phyloP scores from a whole-genome alignment of 331 rosid species.

The Malus hybrid region DNA sequence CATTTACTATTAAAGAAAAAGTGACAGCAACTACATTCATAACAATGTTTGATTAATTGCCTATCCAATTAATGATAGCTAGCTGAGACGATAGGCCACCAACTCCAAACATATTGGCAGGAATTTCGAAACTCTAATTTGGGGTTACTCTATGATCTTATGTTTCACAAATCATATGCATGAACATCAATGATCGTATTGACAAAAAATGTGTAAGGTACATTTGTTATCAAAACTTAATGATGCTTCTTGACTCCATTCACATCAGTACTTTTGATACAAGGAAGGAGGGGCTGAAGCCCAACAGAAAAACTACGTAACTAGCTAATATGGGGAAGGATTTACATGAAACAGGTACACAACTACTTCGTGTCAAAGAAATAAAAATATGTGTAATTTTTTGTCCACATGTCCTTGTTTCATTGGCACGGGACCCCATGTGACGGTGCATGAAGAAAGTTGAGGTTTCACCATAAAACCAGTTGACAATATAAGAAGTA shows the following conservation, averaged over 20 bases:
- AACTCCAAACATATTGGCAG: conserved; percentile 31
- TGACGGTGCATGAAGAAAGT: no score
- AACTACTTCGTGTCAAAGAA: background rate
- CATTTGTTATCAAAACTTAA: background rate
- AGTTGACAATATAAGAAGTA: no score
- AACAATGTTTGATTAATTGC: background rate
- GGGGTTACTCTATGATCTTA: background rate
- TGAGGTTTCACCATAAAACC: no score
- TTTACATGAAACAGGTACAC: background rate
- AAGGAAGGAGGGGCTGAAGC: background rate
- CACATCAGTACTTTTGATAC: background rate
- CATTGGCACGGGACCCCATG: background rate
- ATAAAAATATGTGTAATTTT: no score
- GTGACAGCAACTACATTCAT: background rate
- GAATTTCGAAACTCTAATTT: conserved; percentile 12
- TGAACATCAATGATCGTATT: background rate
- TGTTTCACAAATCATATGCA: background rate
- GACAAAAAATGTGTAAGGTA: background rate
- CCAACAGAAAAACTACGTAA: background rate
- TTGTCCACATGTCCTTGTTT: background rate
- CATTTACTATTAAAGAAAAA: no score
- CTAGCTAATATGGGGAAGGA: no score
- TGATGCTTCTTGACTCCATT: background rate
- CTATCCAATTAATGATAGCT: background rate
- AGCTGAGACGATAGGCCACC: conserved; percentile 19